phyloP scores from a whole-genome alignment of 441 rosid species.

The Biscutella laevigata region DNA sequence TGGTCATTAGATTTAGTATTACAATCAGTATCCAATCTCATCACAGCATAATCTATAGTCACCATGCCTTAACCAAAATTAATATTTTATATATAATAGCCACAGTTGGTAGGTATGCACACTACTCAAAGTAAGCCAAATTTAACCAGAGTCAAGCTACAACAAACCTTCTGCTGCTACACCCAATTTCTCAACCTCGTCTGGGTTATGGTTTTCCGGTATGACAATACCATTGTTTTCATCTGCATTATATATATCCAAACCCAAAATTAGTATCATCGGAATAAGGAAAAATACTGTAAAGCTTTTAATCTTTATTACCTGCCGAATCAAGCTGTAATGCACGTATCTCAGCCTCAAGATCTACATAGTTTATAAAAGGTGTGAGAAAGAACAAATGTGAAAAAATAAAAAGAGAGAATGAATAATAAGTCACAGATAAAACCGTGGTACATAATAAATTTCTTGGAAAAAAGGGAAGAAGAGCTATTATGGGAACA shows the following conservation, averaged over 20 bases:
- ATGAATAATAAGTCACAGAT: not conserved
- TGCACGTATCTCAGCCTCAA: slow-evolving; percentile 31
- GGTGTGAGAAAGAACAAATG: not conserved
- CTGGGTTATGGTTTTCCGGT: slow-evolving; percentile 8
- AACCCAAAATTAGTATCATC: not conserved
- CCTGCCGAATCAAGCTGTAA: slow-evolving; percentile 30
- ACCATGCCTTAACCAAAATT: not conserved
- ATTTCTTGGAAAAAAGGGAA: not conserved
- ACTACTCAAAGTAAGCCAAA: not conserved
- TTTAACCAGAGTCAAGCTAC: not conserved
- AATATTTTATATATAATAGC: not conserved
- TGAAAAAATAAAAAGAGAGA: not conserved
- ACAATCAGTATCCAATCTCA: not conserved
- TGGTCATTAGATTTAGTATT: not conserved
- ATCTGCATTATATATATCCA: slow-evolving; percentile 2
- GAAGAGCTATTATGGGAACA: not conserved
- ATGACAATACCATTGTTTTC: slow-evolving; percentile 15
- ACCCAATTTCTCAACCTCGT: slow-evolving; percentile 14
- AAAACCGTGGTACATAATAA: not conserved
- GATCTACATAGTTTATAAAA: slow-evolving; percentile 16
- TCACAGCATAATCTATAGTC: not conserved
- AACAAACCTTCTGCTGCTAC: slow-evolving; percentile 17
- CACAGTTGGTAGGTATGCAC: not conserved
- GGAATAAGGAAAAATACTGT: not conserved
- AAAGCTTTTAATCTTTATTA: not conserved